These are phyloP conservation scores for Penicillium sp. DNA, from an alignment of 2,329 filamentous ascomycete genomes.

Conservation along the genomic window DNA sequence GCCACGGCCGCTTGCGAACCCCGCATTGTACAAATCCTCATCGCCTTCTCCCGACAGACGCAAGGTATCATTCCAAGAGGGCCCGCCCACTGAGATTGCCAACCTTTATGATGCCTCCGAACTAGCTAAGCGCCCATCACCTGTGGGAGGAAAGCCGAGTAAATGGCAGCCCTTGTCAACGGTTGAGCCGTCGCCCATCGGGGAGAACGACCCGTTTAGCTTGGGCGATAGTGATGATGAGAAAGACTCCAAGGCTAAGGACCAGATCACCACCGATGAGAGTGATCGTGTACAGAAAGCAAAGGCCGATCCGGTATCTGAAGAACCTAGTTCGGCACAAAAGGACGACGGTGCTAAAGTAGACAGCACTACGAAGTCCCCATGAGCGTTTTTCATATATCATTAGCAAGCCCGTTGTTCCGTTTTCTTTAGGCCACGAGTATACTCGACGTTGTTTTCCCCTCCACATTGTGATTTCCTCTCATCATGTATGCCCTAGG, in stretches of 20 bases:
- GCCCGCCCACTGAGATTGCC: conserved; percentile 78
- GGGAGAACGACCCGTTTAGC: conserved; percentile 94
- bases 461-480: conserved; percentile 6
- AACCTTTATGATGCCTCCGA: conserved; percentile 70
- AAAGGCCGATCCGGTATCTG: conserved; percentile 55
- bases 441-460: conserved; percentile 2
- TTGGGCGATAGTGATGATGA: conserved; percentile 96
- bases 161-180: conserved; percentile 96
- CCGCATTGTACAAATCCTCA: conserved; percentile 77
- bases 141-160: conserved; percentile 69
- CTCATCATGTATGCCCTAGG: conserved; percentile 17
- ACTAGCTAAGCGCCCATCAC: conserved; percentile 58
- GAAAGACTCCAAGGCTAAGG: conserved; percentile 74
- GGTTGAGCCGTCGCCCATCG: conserved; percentile 81
- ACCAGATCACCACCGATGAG: conserved; percentile 55
- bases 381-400: neutral
- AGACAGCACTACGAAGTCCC: conserved; percentile 34
- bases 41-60: conserved; percentile 58
- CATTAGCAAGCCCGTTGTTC: neutral
- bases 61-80: conserved; percentile 64
- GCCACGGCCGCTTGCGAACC: conserved; percentile 73
- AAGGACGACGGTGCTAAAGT: conserved; percentile 33
- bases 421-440: conserved; percentile 3
- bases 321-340: conserved; percentile 40
- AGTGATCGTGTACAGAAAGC: conserved; percentile 69